Conservation (phyloP, 345 rosid genomes). For the Eucalyptus microcorys region DNA sequence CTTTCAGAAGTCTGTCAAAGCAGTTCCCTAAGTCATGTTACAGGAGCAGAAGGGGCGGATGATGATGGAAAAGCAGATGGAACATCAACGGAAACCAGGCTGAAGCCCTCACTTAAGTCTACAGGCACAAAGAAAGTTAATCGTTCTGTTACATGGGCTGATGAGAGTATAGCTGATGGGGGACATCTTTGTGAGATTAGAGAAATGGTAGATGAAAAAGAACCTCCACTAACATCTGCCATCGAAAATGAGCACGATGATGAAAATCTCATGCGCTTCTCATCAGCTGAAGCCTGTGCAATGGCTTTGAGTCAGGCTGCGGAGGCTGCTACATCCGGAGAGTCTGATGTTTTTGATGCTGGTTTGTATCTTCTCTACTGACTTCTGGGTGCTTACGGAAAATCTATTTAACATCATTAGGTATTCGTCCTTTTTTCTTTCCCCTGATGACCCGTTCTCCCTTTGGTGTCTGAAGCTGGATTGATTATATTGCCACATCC, state of each 20-base stretch:
- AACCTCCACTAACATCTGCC: background rate
- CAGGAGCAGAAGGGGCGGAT: conserved; percentile 7
- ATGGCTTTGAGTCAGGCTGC: conserved; percentile 67
- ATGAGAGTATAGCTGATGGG: conserved; percentile 24
- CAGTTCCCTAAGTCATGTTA: background rate
- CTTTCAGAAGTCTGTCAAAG: conserved; percentile 7
- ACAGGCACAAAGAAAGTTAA: conserved; percentile 32
- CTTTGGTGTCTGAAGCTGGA: conserved; percentile 58
- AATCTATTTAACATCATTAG: background rate
- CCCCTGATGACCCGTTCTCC: background rate
- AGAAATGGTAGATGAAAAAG: conserved; percentile 16
- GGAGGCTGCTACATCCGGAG: conserved; percentile 56
- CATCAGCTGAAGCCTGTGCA: conserved; percentile 80
- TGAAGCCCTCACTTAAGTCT: conserved; percentile 59
- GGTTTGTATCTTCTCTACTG: conserved; percentile 24
- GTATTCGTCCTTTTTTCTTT: background rate
- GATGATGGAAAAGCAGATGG: conserved; percentile 8
- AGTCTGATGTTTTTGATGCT: conserved; percentile 36
- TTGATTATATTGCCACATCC: conserved; percentile 44
- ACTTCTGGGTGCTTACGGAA: background rate
- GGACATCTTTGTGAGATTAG: conserved; percentile 42
- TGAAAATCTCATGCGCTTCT: conserved; percentile 19
- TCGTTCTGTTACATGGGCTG: conserved; percentile 86
- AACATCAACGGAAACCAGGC: conserved; percentile 12
- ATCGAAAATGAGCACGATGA: conserved; percentile 1